Evolutionary conservation across 2,329 filamentous ascomycete species (phyloP).

Genomic region (Clonostachys byssicola): DNA sequence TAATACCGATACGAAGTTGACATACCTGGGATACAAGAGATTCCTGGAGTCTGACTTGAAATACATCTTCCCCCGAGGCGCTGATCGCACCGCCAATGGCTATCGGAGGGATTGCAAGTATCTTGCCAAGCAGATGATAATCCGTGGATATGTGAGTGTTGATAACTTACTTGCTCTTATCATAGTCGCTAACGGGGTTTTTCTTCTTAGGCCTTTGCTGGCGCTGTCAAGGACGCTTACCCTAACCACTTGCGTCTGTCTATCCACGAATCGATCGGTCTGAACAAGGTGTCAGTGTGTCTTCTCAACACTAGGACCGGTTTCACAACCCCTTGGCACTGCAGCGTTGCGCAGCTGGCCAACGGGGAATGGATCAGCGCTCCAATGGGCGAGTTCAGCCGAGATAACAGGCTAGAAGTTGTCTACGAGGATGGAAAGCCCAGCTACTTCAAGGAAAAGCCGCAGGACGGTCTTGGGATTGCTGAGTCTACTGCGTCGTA

Average conservation of each 20-base stretch:
- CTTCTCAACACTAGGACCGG: slow-evolving; percentile 19
- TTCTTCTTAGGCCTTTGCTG: slow-evolving; percentile 11
- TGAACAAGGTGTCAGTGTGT: slow-evolving; percentile 19
- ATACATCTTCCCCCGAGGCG: slow-evolving; percentile 15
- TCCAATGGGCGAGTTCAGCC: slow-evolving; percentile 15
- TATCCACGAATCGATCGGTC: slow-evolving; percentile 18
- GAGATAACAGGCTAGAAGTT: slow-evolving; percentile 12
- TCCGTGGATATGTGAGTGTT: slow-evolving; percentile 13
- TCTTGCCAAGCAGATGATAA: slow-evolving; percentile 22
- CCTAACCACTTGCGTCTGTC: slow-evolving; percentile 18
- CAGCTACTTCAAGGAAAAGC: slow-evolving; percentile 5
- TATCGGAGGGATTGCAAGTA: slow-evolving; percentile 17
- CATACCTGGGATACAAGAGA: slow-evolving; percentile 19
- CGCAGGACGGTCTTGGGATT: not conserved
- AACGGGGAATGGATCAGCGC: slow-evolving; percentile 15
- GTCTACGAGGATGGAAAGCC: slow-evolving; percentile 11
- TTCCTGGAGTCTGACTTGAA: slow-evolving; percentile 20
- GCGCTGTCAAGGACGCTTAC: slow-evolving; percentile 15
- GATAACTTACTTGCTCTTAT: no score
- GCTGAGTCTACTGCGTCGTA: not conserved
- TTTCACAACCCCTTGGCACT: slow-evolving; percentile 25
- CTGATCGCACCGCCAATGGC: slow-evolving; percentile 9
- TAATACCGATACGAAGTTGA: slow-evolving; percentile 17
- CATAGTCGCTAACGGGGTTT: no score
- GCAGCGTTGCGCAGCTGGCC: slow-evolving; percentile 10